These are phyloP conservation scores for Helicostylum pulchrum DNA, from an alignment of 192 early-diverging fungal genomes.

Conservation along the genomic window DNA sequence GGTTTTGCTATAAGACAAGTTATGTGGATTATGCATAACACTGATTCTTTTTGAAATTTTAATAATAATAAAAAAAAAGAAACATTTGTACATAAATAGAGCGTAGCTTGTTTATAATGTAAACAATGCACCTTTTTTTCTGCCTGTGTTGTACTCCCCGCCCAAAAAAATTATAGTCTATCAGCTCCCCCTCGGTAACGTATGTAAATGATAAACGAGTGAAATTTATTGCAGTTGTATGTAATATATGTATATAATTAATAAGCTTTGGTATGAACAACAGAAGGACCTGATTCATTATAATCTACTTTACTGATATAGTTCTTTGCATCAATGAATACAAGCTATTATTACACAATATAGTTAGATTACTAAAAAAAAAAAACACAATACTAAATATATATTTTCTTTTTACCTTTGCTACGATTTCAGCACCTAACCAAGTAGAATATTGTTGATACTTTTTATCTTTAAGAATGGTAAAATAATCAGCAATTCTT, in stretches of 20 bases:
- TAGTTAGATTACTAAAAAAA: background rate
- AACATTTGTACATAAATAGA: no score
- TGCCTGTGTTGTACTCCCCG: no score
- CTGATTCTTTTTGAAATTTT: no score
- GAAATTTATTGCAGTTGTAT: no score
- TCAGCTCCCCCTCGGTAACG: no score
- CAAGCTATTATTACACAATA: conserved; percentile 43
- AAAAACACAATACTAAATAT: background rate
- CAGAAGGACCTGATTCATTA: conserved; percentile 84
- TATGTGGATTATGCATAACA: no score
- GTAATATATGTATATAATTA: conserved; percentile 16
- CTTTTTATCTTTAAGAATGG: conserved; percentile 64
- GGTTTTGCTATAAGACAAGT: background rate
- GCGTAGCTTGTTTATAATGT: no score
- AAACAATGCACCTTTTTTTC: no score
- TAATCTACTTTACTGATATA: conserved; percentile 84
- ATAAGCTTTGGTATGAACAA: conserved; percentile 69
- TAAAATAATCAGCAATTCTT: conserved; percentile 86
- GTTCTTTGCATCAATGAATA: conserved; percentile 64
- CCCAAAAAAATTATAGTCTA: no score
- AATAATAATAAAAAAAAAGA: no score
- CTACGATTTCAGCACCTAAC: conserved; percentile 83
- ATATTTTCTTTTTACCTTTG: conserved; percentile 60
- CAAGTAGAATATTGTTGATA: conserved; percentile 63
- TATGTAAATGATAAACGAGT: no score